Conservation (phyloP, 495 filamentous ascomycete species). For the Antarctomyces pellizariae region DNA sequence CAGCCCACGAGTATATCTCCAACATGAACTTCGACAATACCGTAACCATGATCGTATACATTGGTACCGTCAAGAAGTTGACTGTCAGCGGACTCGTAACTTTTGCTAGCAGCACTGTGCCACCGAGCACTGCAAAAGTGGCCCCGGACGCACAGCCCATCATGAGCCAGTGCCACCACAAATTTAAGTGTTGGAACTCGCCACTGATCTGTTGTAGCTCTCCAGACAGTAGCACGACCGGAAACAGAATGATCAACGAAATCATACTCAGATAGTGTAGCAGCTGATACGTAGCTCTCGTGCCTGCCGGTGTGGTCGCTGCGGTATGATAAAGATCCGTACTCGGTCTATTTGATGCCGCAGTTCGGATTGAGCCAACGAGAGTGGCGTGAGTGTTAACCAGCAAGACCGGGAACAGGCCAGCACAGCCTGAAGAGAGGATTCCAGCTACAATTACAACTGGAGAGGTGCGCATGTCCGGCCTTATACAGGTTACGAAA, state of each 20-base stretch:
- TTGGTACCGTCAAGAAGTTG: slow-evolving; percentile 17
- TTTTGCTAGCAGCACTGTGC: slow-evolving; percentile 17
- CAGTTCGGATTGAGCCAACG: no score
- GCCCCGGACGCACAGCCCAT: slow-evolving; percentile 8
- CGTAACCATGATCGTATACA: slow-evolving; percentile 17
- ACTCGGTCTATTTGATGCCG: not conserved
- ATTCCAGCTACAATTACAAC: slow-evolving; percentile 26
- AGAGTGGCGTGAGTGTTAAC: slow-evolving; percentile 20
- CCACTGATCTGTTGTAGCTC: slow-evolving; percentile 25
- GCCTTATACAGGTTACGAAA: slow-evolving; percentile 18
- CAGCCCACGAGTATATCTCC: slow-evolving; percentile 13
- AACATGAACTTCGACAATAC: slow-evolving; percentile 16
- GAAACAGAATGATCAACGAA: slow-evolving; percentile 21
- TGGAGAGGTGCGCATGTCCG: slow-evolving; percentile 19
- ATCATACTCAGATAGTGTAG: slow-evolving; percentile 26
- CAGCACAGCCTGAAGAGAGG: slow-evolving; percentile 25
- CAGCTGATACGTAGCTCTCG: slow-evolving; percentile 21
- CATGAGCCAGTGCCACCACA: slow-evolving; percentile 12
- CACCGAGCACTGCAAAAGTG: slow-evolving; percentile 16
- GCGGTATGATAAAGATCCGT: not conserved
- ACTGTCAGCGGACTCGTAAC: slow-evolving; percentile 20
- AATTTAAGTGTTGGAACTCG: slow-evolving; percentile 25
- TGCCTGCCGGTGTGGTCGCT: slow-evolving; percentile 17
- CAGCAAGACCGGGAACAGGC: slow-evolving; percentile 24
- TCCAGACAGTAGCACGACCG: slow-evolving; percentile 22